phyloP scores from a whole-genome alignment of 768 basidiomycete genomes.

The Psilocybe tampanensis region DNA sequence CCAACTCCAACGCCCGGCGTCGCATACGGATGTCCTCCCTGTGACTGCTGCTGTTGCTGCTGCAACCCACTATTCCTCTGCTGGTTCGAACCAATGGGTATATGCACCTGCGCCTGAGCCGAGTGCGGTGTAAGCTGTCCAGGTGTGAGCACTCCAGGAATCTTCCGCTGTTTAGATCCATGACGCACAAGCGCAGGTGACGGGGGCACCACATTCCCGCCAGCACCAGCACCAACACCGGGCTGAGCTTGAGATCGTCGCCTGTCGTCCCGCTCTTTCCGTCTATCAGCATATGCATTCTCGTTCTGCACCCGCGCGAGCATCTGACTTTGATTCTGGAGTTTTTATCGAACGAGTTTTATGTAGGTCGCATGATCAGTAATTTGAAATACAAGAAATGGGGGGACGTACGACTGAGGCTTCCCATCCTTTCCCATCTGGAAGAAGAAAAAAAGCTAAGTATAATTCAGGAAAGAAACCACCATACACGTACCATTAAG shows the following conservation, averaged over 20 bases:
- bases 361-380: conserved; percentile 3
- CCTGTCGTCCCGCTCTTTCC: conserved; percentile 69
- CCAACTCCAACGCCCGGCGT: conserved; percentile 51
- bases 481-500: conserved; percentile 63
- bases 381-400: background rate
- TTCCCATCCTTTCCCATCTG: conserved; percentile 96
- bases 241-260: conserved; percentile 59
- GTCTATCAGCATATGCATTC: conserved; percentile 52
- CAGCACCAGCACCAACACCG: background rate
- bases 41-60: background rate
- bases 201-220: conserved; percentile 60
- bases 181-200: conserved; percentile 80
- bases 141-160: conserved; percentile 60
- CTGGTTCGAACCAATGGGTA: conserved; percentile 61
- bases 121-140: conserved; percentile 74
- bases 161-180: conserved; percentile 71
- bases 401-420: conserved; percentile 60
- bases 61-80: conserved; percentile 30
- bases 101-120: conserved; percentile 72
- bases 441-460: conserved; percentile 3
- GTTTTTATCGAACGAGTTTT: background rate
- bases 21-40: conserved; percentile 65
- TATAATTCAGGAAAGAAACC: background rate
- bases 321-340: conserved; percentile 64
- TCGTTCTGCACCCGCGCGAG: conserved; percentile 63